Conservation (phyloP, 2,329 filamentous ascomycete species). For the Acephala macrosclerotiorum region DNA sequence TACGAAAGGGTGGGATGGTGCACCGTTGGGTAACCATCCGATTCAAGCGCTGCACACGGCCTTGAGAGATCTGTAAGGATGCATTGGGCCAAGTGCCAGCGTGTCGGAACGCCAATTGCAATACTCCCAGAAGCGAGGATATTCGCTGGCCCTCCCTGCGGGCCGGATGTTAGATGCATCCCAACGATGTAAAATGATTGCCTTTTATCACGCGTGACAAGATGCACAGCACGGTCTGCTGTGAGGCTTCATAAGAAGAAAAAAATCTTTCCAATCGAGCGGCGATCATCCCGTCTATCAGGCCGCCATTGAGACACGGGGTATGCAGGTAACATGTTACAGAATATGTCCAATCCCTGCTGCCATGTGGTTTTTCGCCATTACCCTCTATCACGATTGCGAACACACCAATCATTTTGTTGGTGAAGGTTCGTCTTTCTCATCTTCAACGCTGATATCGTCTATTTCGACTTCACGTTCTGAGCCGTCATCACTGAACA, state of each 20-base stretch:
- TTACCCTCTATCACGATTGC: conserved; percentile 5
- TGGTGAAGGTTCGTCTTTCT: conserved; percentile 17
- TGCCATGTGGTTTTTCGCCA: conserved; percentile 10
- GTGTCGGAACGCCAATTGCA: conserved; percentile 2
- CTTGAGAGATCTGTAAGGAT: background rate
- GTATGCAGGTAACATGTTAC: conserved; percentile 25
- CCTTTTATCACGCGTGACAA: conserved; percentile 10
- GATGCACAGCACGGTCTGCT: conserved; percentile 2
- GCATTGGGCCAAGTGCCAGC: background rate
- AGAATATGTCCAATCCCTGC: conserved; percentile 21
- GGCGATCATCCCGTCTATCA: conserved; percentile 16
- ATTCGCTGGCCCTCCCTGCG: background rate
- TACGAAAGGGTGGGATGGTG: background rate
- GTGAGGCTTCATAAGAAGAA: conserved; percentile 1
- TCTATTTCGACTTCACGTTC: conserved; percentile 45
- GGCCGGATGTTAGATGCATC: background rate
- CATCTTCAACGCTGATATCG: conserved; percentile 24
- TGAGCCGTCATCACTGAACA: conserved; percentile 57
- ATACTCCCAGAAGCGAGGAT: conserved; percentile 1
- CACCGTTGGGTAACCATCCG: background rate
- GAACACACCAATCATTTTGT: conserved; percentile 1
- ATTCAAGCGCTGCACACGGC: conserved; percentile 1
- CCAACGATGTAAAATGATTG: background rate
- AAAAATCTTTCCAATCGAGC: conserved; percentile 17
- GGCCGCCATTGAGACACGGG: conserved; percentile 14